Conservation (phyloP, 352 stramenopile species). For the Hyaloperonospora brassicae region DNA sequence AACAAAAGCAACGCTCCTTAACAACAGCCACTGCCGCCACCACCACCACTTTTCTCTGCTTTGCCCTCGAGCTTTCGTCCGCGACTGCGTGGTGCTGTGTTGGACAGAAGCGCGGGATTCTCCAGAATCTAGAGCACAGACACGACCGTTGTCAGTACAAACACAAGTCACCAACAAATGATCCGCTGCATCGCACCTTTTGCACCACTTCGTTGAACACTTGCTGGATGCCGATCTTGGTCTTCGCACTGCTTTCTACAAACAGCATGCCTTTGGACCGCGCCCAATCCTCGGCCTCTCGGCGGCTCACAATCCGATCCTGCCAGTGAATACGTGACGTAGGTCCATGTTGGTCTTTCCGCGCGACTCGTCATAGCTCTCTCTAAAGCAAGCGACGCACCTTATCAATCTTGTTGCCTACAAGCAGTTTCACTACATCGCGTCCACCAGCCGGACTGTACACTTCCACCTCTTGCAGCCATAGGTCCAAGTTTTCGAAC, state of each 20-base stretch:
- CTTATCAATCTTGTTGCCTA: constrained; percentile 96
- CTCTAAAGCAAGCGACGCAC: constrained; percentile 16
- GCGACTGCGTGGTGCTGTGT: constrained; percentile 69
- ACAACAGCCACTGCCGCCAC: constrained; percentile 49
- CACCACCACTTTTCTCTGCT: constrained; percentile 38
- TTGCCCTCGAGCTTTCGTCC: constrained; percentile 54
- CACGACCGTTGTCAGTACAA: constrained; percentile 5
- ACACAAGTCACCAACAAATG: background rate
- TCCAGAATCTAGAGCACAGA: constrained; percentile 71
- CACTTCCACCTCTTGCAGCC: constrained; percentile 96
- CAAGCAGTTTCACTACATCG: constrained; percentile 95
- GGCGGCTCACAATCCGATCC: constrained; percentile 87
- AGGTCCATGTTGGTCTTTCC: constrained; percentile 1
- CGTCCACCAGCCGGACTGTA: constrained; percentile 92
- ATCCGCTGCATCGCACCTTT: constrained; percentile 67
- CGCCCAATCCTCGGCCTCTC: constrained; percentile 94
- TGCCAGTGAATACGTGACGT: constrained; percentile 30
- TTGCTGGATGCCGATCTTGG: constrained; percentile 91
- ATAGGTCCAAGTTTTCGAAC: constrained; percentile 97
- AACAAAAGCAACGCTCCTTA: constrained; percentile 27
- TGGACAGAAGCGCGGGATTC: constrained; percentile 83
- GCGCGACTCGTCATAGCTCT: background rate
- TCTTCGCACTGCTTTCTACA: constrained; percentile 96
- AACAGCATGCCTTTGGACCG: constrained; percentile 96
- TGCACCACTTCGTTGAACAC: constrained; percentile 97